Evolutionary conservation across 306 rosid genomes (phyloP).

Genomic region (Vigna unguiculata): DNA sequence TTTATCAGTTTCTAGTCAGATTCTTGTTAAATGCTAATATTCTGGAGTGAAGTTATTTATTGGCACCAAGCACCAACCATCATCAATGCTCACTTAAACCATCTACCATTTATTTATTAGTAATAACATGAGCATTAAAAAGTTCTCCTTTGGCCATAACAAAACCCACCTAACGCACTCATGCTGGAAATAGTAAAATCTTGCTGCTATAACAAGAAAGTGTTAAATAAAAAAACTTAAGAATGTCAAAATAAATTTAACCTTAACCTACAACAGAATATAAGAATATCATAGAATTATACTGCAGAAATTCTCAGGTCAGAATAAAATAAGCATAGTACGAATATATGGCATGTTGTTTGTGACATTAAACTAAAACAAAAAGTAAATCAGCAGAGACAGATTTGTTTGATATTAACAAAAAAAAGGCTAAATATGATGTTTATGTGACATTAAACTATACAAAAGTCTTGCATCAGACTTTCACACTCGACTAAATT

Average conservation of each 20-base stretch:
- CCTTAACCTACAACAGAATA: not conserved
- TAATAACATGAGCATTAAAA: constrained; percentile 21
- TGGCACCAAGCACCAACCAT: constrained; percentile 28
- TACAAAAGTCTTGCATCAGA: not conserved
- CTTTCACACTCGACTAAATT: not conserved
- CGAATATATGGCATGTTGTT: not conserved
- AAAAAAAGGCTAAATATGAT: not conserved
- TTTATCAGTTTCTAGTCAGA: not conserved
- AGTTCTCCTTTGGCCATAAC: constrained; percentile 37
- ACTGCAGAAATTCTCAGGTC: not conserved
- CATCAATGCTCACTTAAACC: constrained; percentile 36
- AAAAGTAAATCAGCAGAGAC: not conserved
- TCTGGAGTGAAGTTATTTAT: not conserved
- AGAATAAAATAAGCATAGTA: not conserved
- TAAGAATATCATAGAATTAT: not conserved
- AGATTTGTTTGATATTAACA: not conserved
- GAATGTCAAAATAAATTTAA: not conserved
- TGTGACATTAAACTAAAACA: not conserved
- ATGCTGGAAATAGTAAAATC: not conserved
- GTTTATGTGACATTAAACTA: not conserved
- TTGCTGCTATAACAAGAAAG: not conserved
- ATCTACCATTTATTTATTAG: constrained; percentile 9
- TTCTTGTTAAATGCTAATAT: not conserved
- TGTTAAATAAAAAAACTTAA: not conserved
- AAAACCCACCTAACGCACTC: constrained; percentile 31